phyloP scores from a whole-genome alignment of 2,329 filamentous ascomycete species.

The Fusarium sulawesiense region DNA sequence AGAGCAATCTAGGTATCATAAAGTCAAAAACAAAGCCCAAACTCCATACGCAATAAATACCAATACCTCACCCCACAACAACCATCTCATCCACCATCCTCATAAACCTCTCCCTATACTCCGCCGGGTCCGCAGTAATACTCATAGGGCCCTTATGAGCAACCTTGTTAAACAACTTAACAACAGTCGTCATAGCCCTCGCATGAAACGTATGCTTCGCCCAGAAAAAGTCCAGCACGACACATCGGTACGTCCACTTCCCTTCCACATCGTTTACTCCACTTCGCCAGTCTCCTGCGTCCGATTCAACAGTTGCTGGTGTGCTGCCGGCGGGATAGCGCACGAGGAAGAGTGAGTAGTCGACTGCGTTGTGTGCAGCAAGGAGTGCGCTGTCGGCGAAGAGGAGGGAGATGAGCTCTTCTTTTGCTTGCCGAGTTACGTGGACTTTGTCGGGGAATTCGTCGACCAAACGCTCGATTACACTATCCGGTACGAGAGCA shows the following conservation, averaged over 20 bases:
- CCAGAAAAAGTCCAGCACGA: constrained; percentile 83
- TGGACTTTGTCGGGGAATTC: constrained; percentile 74
- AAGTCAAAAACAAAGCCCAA: neutral
- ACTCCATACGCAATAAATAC: neutral
- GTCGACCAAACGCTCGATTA: constrained; percentile 74
- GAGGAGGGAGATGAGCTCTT: constrained; percentile 65
- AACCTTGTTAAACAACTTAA: constrained; percentile 72
- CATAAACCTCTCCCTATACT: constrained; percentile 70
- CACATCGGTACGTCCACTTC: constrained; percentile 74
- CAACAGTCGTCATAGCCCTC: constrained; percentile 72
- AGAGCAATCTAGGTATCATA: neutral
- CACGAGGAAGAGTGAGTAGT: constrained; percentile 80
- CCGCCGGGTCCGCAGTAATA: constrained; percentile 75
- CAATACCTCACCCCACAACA: constrained; percentile 45
- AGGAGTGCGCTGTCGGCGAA: constrained; percentile 73
- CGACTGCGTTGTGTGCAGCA: constrained; percentile 72
- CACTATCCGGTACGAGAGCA: constrained; percentile 70
- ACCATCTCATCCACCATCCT: constrained; percentile 60
- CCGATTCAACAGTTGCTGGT: constrained; percentile 18
- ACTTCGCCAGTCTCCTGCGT: constrained; percentile 64
- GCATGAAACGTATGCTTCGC: constrained; percentile 77
- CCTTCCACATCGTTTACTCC: constrained; percentile 71
- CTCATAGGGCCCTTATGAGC: constrained; percentile 77
- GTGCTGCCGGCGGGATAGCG: constrained; percentile 51
- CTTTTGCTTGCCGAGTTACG: constrained; percentile 65